A percentile compares a stretch with the other conserved stretches of the same genome.
These are phyloP conservation scores for Tuber magnatum DNA, from an alignment of 495 filamentous ascomycete genomes.

Conservation along the genomic window DNA sequence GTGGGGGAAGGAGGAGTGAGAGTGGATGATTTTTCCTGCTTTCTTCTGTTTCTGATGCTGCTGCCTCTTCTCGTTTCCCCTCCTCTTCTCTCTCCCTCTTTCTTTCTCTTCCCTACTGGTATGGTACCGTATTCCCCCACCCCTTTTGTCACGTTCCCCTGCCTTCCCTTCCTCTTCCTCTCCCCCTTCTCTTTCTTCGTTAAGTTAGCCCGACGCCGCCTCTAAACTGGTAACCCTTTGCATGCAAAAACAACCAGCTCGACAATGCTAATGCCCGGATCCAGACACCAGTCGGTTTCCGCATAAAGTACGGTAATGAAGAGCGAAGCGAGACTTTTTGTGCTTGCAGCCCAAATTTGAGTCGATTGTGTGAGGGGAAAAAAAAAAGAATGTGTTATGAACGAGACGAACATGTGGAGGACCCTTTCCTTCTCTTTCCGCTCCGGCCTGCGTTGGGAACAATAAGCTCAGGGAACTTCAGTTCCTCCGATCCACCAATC, in stretches of 20 bases:
- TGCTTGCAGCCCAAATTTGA: not conserved
- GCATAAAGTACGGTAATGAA: not conserved
- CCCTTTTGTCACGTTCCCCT: not conserved
- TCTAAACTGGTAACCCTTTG: not conserved
- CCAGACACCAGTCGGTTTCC: not conserved
- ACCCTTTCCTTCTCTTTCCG: not conserved
- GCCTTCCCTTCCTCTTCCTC: not conserved
- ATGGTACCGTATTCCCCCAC: not conserved
- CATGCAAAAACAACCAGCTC: not conserved
- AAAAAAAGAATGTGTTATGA: not conserved
- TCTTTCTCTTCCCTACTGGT: not conserved
- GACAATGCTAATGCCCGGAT: not conserved
- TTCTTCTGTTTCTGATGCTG: not conserved
- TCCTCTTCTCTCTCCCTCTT: not conserved
- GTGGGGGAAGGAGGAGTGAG: constrained; percentile 3
- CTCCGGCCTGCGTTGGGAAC: not conserved
- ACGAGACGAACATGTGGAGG: not conserved
- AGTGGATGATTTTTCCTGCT: not conserved
- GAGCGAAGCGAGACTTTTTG: not conserved
- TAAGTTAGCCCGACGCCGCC: not conserved
- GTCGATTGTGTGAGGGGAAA: not conserved
- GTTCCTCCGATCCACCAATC: not conserved
- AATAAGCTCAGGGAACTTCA: not conserved
- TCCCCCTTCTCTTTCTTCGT: not conserved
- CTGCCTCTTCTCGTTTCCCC: not conserved